Evolutionary conservation across 2,329 filamentous ascomycete species (phyloP).

Genomic region (Aureobasidium sp.): DNA sequence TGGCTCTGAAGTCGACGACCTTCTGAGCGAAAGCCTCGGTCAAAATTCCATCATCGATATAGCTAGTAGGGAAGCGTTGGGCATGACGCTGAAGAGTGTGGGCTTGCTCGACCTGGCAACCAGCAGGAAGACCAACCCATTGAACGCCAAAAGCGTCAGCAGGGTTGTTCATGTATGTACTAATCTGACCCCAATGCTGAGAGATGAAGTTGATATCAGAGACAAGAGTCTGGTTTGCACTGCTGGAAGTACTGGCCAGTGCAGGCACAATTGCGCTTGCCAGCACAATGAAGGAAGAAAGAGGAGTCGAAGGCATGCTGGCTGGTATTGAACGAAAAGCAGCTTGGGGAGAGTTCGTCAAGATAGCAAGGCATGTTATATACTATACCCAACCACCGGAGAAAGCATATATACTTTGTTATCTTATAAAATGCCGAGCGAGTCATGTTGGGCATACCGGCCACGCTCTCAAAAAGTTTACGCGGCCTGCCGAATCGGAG

Average conservation of each 20-base stretch:
- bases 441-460: neutral
- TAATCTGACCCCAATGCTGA: constrained; percentile 42
- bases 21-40: constrained; percentile 45
- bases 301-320: neutral
- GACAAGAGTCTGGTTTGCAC: neutral
- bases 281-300: neutral
- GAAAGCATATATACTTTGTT: neutral
- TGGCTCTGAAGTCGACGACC: constrained; percentile 38
- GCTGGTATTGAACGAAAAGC: neutral
- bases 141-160: constrained; percentile 42
- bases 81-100: constrained; percentile 51
- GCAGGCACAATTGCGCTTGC: neutral
- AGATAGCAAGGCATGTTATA: neutral
- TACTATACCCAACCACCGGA: neutral
- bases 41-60: constrained; percentile 43
- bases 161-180: constrained; percentile 42
- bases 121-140: constrained; percentile 42
- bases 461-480: neutral
- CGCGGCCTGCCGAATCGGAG: neutral
- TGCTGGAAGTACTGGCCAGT: neutral
- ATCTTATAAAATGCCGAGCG: neutral
- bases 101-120: constrained; percentile 51
- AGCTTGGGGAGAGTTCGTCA: neutral
- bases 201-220: constrained; percentile 30
- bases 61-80: constrained; percentile 44